These are phyloP conservation scores for Xylariomycetidae sp. DNA, from an alignment of 2,329 filamentous ascomycete genomes.

Conservation along the genomic window DNA sequence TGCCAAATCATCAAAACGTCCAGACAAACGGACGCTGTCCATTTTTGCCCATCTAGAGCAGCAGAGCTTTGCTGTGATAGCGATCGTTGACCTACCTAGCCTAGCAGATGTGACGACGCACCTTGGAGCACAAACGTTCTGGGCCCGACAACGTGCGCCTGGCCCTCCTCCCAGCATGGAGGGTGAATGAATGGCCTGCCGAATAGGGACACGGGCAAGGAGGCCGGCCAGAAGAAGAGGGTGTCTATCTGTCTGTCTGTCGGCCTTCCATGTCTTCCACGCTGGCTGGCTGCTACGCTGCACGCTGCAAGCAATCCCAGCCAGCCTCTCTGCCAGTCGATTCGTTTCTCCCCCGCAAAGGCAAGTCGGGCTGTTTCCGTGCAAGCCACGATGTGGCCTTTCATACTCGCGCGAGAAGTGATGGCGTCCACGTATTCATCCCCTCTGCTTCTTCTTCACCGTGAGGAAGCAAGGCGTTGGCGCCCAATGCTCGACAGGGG, in stretches of 20 bases:
- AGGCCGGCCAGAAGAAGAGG: background rate
- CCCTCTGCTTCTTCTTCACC: background rate
- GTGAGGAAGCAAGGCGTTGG: background rate
- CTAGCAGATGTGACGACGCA: slow-evolving; percentile 1
- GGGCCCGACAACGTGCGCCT: background rate
- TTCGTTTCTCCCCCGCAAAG: background rate
- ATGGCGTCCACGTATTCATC: background rate
- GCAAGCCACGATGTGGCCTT: background rate
- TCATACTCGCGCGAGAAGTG: background rate
- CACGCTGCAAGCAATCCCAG: background rate
- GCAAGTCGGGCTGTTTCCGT: background rate
- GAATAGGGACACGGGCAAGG: background rate
- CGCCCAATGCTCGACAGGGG: slow-evolving; percentile 2
- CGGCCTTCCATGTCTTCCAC: background rate
- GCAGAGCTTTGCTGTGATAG: slow-evolving; percentile 1
- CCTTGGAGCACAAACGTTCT: background rate
- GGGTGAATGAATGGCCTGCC: slow-evolving; percentile 1
- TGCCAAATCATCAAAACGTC: no score
- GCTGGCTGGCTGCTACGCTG: background rate
- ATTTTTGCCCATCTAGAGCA: no score
- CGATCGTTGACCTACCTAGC: background rate
- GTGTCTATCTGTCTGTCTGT: no score
- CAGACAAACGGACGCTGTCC: no score
- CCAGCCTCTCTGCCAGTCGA: background rate
- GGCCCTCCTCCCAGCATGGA: background rate